Base-by-base conservation (phyloP, 2,329 filamentous ascomycete genomes). In the Cladosporium austrohemisphaericum region DNA sequence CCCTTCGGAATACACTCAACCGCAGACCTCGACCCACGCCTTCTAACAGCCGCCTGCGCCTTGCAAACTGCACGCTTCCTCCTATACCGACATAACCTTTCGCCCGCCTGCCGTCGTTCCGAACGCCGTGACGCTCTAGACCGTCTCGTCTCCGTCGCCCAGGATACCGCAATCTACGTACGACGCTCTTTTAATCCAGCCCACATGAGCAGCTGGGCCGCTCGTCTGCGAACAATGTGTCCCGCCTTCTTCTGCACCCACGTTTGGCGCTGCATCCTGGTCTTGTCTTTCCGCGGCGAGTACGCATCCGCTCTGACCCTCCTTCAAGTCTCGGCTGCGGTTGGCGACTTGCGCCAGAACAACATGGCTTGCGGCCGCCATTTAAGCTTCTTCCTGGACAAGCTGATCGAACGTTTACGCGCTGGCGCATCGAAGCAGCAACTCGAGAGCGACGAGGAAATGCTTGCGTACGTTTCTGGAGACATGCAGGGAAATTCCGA, bases 1-100 rank as follows among this genome's bases (percentile, higher is more conserved):
- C 76, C 84, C 4, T 90, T 87, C 63, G 84, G 88, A 51, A 78
- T 84, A 2, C 73, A 78, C 13, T 84, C 83, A 53, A 75, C 79
- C 23, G 78, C 82, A 6, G 76, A 82, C 6, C 75, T 96, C 33
- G 84, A 93, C 51, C 83, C 88, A 7, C 78, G 84, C 45, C 82
- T 85, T 32, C 74, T 97, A 11, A 80, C 83, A 20, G 86, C 90
- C 0, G 75, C 94, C 7, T 78, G 87, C 25, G 84, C 88, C 60
- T 78, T 97, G 7, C 84, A 95, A 53, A 87, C 88, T 52, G 84
- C 86, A 13, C 85, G 89, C n/a, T 78, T 96, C 23, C 75, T 93
- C 29, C 78, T 98, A 7, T 88, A 95, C 67, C 82, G 93, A 33
- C 90, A 95, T 61, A 96, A 97, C 61, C 76, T 97, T 7, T 84